Conservation (phyloP, 1,284 basidiomycete species). For the Leccinum pallidistipes region DNA sequence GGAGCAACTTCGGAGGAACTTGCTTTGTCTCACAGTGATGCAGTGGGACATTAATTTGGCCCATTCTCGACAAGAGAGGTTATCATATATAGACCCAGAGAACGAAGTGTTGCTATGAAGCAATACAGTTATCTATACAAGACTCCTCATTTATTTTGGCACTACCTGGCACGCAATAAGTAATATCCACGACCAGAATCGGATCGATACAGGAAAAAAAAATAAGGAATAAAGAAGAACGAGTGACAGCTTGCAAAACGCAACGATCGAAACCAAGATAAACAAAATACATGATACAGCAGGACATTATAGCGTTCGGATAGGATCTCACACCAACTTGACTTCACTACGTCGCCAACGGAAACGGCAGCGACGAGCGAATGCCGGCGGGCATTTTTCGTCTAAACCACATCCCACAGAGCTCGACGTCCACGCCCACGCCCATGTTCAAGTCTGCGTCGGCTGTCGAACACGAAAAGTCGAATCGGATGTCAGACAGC, state of each 20-base stretch:
- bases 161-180: neutral
- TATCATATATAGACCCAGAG: neutral
- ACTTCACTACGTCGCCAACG: conserved; percentile 1
- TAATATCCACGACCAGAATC: neutral
- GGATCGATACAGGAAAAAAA: neutral
- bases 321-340: neutral
- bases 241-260: neutral
- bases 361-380: neutral
- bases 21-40: neutral
- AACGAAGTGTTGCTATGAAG: neutral
- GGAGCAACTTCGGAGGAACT: neutral
- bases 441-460: conserved; percentile 15
- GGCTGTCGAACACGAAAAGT: conserved; percentile 28
- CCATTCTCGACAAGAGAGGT: neutral
- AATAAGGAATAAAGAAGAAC: neutral
- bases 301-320: neutral
- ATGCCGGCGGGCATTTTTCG: conserved; percentile 15
- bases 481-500: conserved; percentile 29
- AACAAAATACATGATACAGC: neutral
- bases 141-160: neutral
- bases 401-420: conserved; percentile 35
- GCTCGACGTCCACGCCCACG: conserved; percentile 17
- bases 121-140: neutral
- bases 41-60: neutral
- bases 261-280: neutral